Evolutionary conservation across 2,329 filamentous ascomycete species (phyloP).

Genomic region (Botrytis fabae): DNA sequence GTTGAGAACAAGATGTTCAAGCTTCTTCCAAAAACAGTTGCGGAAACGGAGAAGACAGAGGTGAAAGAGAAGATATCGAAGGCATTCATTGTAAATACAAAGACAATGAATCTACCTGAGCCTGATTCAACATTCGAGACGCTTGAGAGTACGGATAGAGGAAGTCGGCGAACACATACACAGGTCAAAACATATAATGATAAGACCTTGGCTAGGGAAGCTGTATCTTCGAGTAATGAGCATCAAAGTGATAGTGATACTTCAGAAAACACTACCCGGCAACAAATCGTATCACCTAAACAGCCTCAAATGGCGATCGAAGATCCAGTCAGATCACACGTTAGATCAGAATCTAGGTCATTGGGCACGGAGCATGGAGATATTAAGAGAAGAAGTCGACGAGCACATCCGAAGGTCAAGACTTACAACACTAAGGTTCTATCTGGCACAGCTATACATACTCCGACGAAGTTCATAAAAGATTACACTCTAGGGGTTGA

Average conservation of each 20-base stretch:
- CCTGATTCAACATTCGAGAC: neutral
- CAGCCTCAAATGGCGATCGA: neutral
- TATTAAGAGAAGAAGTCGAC: neutral
- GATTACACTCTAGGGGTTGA: neutral
- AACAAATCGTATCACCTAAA: neutral
- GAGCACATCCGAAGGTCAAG: neutral
- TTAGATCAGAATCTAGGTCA: neutral
- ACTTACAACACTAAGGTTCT: neutral
- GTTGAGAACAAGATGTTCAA: neutral
- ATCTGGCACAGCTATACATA: neutral
- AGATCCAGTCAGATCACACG: neutral
- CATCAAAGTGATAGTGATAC: neutral
- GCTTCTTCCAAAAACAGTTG: neutral
- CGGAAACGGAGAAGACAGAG: neutral
- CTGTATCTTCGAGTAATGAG: neutral
- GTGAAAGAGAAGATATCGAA: neutral
- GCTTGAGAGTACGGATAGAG: neutral
- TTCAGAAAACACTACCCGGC: neutral
- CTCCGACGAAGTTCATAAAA: neutral
- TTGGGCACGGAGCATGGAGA: neutral
- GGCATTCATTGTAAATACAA: neutral
- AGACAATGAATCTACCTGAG: neutral
- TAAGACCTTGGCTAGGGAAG: neutral
- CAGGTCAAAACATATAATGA: neutral
- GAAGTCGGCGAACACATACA: neutral